Base-by-base conservation (phyloP, 495 filamentous ascomycete genomes). In the Trichoderma gamsii region DNA sequence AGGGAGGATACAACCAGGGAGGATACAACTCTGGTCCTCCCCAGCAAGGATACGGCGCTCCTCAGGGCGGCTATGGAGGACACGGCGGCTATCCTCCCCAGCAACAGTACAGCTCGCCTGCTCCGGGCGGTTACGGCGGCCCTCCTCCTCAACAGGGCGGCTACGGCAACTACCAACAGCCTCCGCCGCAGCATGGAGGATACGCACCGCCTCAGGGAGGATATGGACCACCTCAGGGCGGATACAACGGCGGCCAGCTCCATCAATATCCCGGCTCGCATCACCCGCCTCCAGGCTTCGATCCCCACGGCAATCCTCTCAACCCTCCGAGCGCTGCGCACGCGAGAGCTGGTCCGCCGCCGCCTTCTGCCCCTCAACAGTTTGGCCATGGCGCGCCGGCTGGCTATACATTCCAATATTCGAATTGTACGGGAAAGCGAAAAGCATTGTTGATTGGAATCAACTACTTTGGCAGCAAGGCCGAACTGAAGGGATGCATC, bases 391-490 rank as follows among this genome's bases (percentile, higher is more conserved):
- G 81, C 18, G 81, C 81, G 13, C 81, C 81, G 4, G 69, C 76
- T 25, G 78, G 73, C 16, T 84, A 83, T 68, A 81, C 76, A 18
- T 97, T 92, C 81, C 89, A 93, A 79, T 97, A 96, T 80, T 96
- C 92, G 49, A 85, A 89, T 69, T 97, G 93, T 77, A 90, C 89
- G 12, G 93, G 93, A 23, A 86, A 87, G 72, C 84, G 93, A 71
- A 95, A 93, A 83, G 93, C 93, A 16, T 79, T 97, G 44, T 76
- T 97, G 72, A 96, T 97, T 68, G 93, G 93, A 61, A 94, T 97
- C 81, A 97, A 97, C 79, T 97, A 97, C 77, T 92, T 96, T 69
- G 87, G 89, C 65, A 92, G 96, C 76, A 82, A 88, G 67, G 91
- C 89, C 64, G 90, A 96, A 80, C 80, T 97, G 66, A 82, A 89